Evolutionary conservation across 805 yeast genomes (phyloP).

Genomic region (Wickerhamomyces queroliae): DNA sequence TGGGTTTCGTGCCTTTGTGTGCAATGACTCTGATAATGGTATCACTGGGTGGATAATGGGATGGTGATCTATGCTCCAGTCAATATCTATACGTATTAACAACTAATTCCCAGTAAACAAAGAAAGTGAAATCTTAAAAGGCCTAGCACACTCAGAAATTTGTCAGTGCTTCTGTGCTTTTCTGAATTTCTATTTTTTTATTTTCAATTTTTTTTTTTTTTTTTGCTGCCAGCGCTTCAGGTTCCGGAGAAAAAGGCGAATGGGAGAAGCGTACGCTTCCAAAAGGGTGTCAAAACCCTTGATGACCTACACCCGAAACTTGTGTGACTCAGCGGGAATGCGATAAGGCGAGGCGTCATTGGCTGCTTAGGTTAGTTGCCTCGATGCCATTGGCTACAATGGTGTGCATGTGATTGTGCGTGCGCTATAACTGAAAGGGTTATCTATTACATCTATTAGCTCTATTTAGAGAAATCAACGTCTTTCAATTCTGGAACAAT

Average conservation of each 20-base stretch:
- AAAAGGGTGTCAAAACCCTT: too few relatives aligned
- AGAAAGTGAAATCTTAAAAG: too few relatives aligned
- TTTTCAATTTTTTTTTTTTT: neutral
- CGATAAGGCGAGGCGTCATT: neutral
- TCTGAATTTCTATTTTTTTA: neutral
- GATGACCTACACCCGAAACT: too few relatives aligned
- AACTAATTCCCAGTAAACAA: too few relatives aligned
- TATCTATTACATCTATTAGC: neutral
- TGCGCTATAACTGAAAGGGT: neutral
- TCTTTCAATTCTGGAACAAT: conserved; percentile 74
- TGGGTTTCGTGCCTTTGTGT: too few relatives aligned
- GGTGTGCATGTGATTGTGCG: neutral
- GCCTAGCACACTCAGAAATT: too few relatives aligned
- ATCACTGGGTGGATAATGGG: neutral
- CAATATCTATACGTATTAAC: too few relatives aligned
- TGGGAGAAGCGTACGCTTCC: too few relatives aligned
- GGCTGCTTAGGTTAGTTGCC: too few relatives aligned
- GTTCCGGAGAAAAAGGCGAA: neutral
- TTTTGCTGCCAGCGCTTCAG: too few relatives aligned
- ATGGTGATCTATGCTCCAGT: too few relatives aligned
- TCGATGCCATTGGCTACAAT: neutral
- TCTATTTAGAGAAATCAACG: conserved; percentile 14
- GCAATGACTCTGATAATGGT: neutral
- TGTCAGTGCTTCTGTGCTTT: neutral
- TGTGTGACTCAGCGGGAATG: neutral